phyloP scores from a whole-genome alignment of 768 basidiomycete species.

The Tulasnella sp. region DNA sequence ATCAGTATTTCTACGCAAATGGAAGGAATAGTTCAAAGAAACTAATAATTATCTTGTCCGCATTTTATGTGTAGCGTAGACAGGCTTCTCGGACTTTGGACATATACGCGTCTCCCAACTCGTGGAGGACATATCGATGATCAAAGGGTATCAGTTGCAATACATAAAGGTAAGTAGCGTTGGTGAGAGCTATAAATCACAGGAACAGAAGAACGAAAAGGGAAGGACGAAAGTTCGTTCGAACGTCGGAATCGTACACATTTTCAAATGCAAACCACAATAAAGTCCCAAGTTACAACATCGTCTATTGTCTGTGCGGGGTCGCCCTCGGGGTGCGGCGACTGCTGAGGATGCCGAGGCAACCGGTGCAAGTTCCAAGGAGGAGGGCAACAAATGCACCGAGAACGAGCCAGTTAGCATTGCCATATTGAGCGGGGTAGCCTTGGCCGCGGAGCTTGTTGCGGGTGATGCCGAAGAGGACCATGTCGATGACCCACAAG shows the following conservation, averaged over 20 bases:
- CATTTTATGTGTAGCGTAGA: too few species aligned
- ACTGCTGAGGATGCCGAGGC: constrained; percentile 62
- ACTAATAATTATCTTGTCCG: background rate
- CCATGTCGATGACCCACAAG: constrained; percentile 73
- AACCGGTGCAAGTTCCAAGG: constrained; percentile 60
- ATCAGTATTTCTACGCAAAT: background rate
- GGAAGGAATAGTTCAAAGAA: background rate
- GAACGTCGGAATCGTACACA: background rate
- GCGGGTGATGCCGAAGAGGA: constrained; percentile 68
- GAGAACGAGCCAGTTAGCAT: constrained; percentile 78
- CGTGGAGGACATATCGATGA: background rate
- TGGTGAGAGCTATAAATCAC: constrained; percentile 4
- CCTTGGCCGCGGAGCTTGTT: constrained; percentile 47
- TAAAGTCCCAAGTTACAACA: background rate
- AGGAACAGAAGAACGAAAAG: background rate
- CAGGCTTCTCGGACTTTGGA: background rate
- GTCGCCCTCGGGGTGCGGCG: constrained; percentile 38
- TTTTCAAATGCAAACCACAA: background rate
- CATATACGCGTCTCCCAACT: background rate
- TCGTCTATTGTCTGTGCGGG: background rate
- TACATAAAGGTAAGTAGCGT: background rate
- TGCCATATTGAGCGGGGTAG: constrained; percentile 56
- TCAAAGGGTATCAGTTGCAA: background rate
- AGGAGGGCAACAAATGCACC: constrained; percentile 65
- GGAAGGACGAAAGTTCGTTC: background rate